Percentiles rank a stretch among this genome's conserved stretches.
Conservation (phyloP, 2,329 filamentous ascomycete species). For the Orbilia brochopaga region DNA sequence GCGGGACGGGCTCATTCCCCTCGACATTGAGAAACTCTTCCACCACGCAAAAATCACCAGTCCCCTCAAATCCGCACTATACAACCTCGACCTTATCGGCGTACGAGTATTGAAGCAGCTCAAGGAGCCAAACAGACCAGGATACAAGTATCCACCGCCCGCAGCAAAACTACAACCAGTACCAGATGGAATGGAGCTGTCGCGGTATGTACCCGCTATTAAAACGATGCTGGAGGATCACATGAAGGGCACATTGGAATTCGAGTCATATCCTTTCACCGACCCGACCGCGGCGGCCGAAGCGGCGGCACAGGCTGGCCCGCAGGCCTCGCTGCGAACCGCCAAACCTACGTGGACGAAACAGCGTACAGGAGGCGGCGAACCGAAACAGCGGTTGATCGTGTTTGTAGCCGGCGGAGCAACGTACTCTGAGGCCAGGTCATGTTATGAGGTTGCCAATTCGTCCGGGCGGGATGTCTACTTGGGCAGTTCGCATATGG, state of each 20-base stretch:
- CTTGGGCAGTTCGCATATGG: slow-evolving; percentile 88
- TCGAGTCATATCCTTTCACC: slow-evolving; percentile 72
- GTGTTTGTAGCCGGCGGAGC: slow-evolving; percentile 95
- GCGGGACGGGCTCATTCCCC: slow-evolving; percentile 79
- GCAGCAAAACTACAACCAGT: slow-evolving; percentile 61
- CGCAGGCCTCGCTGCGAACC: slow-evolving; percentile 79
- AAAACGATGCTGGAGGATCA: slow-evolving; percentile 82
- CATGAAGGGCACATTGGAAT: slow-evolving; percentile 71
- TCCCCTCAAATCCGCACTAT: slow-evolving; percentile 73
- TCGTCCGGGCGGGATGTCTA: slow-evolving; percentile 80
- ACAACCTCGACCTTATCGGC: slow-evolving; percentile 82
- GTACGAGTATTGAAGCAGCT: slow-evolving; percentile 73
- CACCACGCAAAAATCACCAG: slow-evolving; percentile 79
- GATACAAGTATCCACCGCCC: slow-evolving; percentile 45
- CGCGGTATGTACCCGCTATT: slow-evolving; percentile 80
- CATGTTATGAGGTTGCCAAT: slow-evolving; percentile 84
- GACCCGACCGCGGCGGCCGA: slow-evolving; percentile 71
- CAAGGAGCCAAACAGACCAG: slow-evolving; percentile 70
- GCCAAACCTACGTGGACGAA: slow-evolving; percentile 96
- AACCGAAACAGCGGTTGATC: slow-evolving; percentile 87
- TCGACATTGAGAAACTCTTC: slow-evolving; percentile 83
- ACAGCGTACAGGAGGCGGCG: slow-evolving; percentile 72
- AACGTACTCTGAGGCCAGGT: slow-evolving; percentile 86
- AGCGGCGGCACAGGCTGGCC: slow-evolving; percentile 63
- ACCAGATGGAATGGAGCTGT: slow-evolving; percentile 81